Evolutionary conservation across 148 eudicot genomes (phyloP), one percentile per base, ranked within the genome.

Genomic region (Silene uniflora): DNA sequence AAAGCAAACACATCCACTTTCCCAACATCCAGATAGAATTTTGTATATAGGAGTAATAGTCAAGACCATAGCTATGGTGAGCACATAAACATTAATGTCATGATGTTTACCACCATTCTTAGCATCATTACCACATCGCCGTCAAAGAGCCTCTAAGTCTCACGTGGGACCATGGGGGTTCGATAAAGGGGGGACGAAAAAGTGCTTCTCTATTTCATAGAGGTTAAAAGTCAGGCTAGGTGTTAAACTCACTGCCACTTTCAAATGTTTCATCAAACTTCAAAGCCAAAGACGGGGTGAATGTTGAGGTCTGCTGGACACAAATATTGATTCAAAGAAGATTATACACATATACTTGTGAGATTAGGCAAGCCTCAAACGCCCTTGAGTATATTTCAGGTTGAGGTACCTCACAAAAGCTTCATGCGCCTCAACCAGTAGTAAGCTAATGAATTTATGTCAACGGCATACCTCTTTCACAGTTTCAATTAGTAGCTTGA

Each of bases 401-500:
- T 70, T 70, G 61, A 65, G 60, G 63, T 75, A 10, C 58, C 18
- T 42, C 47, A 24, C 6, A 16, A 16, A 14, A 58, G 35, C 58
- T 77, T 18, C 11, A 23, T 59, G 69, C 19, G 3, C 5, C 42
- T 39, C 73, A 54, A 52, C 62, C 1, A 55, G 1, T 13, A 54
- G 22, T 24, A 55, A 14, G 12, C 61, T 71, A 52, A 52, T 52
- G 19, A 25, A 12, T 47, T 70, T 14, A 22, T 17, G 39, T 69
- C 27, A 61, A 75, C 60, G 71, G 24, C 78, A 54, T 83, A 92
- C 96, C 96, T 65, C 77, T 67, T 63, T 85, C 10, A 87, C 86
- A 59, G 92, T 87, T 90, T 90, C 96, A 73, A 95, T 92, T 69
- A 81, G 83, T 79, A 95, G 92, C 78, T 84, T 87, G 67, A 95